Conservation (phyloP, 768 basidiomycete genomes). For the Chiua virens region DNA sequence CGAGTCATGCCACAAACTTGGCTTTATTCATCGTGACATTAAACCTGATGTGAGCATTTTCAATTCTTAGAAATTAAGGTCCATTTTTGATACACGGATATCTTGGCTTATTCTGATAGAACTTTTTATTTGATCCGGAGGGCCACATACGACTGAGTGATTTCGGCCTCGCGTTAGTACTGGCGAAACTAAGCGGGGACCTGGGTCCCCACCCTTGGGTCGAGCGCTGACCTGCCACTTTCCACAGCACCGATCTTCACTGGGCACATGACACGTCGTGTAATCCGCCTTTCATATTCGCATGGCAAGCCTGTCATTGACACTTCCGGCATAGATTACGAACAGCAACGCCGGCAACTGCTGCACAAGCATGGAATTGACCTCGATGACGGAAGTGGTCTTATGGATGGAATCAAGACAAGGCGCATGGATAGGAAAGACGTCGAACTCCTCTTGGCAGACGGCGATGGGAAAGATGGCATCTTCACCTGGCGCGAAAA, state of each 20-base stretch:
- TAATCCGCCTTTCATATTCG: constrained; percentile 30
- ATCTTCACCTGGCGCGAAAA: constrained; percentile 96
- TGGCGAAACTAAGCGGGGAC: constrained; percentile 25
- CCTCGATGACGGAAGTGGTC: constrained; percentile 73
- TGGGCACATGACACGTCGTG: constrained; percentile 97
- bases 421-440: constrained; percentile 80
- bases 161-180: constrained; percentile 89
- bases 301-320: constrained; percentile 13
- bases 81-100: constrained; percentile 23
- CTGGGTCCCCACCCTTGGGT: constrained; percentile 13
- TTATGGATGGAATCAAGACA: constrained; percentile 68
- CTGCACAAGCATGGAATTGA: constrained; percentile 94
- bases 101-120: constrained; percentile 47
- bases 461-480: constrained; percentile 76
- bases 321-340: constrained; percentile 64
- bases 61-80: constrained; percentile 30
- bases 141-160: constrained; percentile 95
- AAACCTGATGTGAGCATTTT: constrained; percentile 76
- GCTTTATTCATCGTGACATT: constrained; percentile 98
- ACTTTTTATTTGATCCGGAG: constrained; percentile 91
- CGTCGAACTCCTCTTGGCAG: constrained; percentile 81
- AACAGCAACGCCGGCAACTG: constrained; percentile 86
- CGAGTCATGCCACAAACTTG: constrained; percentile 89
- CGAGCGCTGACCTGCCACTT: constrained; percentile 20
- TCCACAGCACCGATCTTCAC: constrained; percentile 79